Evolutionary conservation across 2,329 filamentous ascomycete genomes (phyloP).

Genomic region (Grosmannia clavigera): DNA sequence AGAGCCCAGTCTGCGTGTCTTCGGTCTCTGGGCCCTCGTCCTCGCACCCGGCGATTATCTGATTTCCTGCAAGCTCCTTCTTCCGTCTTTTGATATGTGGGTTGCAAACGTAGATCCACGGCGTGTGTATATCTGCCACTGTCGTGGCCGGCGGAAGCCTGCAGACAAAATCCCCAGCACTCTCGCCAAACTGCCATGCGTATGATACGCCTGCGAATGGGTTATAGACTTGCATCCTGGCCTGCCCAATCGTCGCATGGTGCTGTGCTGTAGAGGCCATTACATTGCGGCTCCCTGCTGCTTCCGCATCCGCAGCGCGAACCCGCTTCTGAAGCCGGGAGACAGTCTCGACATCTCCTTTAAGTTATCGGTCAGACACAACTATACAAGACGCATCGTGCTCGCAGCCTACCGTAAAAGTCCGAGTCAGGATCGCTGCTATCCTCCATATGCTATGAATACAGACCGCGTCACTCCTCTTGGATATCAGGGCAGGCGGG

Average conservation of each 20-base stretch:
- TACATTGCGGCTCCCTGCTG: background rate
- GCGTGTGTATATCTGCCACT: conserved; percentile 26
- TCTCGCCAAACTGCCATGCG: conserved; percentile 40
- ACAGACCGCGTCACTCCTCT: too few species aligned
- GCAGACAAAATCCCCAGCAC: conserved; percentile 39
- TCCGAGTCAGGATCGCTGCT: conserved; percentile 37
- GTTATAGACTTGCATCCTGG: conserved; percentile 35
- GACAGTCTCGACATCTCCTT: conserved; percentile 43
- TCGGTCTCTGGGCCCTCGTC: conserved; percentile 35
- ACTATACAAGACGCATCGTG: background rate
- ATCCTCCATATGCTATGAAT: conserved; percentile 14
- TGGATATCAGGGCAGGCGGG: too few species aligned
- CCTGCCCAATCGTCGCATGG: too few species aligned
- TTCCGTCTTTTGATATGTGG: conserved; percentile 34
- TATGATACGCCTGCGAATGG: conserved; percentile 39
- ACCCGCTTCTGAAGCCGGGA: conserved; percentile 35
- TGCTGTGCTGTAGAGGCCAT: background rate
- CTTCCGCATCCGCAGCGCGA: conserved; percentile 28
- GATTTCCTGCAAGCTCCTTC: conserved; percentile 21
- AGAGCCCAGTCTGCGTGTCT: conserved; percentile 31
- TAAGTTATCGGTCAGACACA: background rate
- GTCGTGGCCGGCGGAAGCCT: conserved; percentile 58
- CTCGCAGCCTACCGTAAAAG: conserved; percentile 35
- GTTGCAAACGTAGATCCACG: conserved; percentile 66
- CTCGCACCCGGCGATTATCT: conserved; percentile 30